Evolutionary conservation across 176 grass and related monocot genomes (phyloP).

Genomic region (Oryza meyeriana): DNA sequence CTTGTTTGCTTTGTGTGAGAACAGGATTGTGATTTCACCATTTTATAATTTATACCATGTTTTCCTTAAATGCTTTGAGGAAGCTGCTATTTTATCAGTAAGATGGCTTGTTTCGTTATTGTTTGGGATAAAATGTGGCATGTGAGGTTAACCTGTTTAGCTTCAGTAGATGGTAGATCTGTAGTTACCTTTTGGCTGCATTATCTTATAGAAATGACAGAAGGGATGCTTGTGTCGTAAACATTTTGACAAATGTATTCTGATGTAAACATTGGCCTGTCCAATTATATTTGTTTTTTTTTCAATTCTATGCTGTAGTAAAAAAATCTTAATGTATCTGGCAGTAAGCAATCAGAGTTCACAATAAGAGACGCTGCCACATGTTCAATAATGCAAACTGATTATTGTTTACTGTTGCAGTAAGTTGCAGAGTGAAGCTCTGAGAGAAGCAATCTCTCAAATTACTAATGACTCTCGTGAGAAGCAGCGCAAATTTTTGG

Average conservation of each 20-base stretch:
- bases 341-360: not conserved
- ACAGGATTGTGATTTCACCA: not conserved
- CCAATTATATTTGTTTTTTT: not conserved
- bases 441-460: conserved; percentile 51
- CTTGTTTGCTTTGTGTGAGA: not conserved
- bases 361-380: not conserved
- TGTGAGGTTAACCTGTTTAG: not conserved
- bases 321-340: not conserved
- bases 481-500: conserved; percentile 63
- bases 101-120: not conserved
- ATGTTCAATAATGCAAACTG: not conserved
- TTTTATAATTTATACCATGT: not conserved
- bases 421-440: conserved; percentile 55
- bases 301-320: not conserved
- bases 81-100: not conserved
- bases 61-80: not conserved
- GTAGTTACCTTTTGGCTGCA: not conserved
- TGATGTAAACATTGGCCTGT: not conserved
- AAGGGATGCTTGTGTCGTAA: not conserved
- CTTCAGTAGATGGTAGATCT: not conserved
- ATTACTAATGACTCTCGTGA: conserved; percentile 44
- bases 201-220: not conserved
- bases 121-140: not conserved
- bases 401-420: conserved; percentile 24
- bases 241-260: not conserved